Conservation (phyloP, 1,284 basidiomycete species). For the Tilletia horrida region DNA sequence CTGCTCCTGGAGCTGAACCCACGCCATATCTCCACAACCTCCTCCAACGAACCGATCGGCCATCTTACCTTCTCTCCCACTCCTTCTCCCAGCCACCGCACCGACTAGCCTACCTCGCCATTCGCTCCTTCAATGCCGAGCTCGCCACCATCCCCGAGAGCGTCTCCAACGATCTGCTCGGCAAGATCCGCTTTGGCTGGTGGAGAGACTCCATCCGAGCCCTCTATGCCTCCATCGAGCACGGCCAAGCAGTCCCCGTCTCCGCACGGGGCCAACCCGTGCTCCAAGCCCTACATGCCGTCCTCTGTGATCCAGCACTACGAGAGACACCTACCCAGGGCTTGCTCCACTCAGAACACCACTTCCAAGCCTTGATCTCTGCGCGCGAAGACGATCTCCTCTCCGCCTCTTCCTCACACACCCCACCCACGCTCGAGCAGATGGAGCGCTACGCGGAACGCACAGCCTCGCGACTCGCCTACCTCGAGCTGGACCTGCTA, state of each 20-base stretch:
- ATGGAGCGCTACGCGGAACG: constrained; percentile 48
- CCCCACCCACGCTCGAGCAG: constrained; percentile 41
- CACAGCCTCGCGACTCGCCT: constrained; percentile 44
- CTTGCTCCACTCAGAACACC: constrained; percentile 41
- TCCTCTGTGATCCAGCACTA: constrained; percentile 45
- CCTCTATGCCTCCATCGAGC: not conserved
- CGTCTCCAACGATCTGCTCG: constrained; percentile 50
- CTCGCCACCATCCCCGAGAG: constrained; percentile 45
- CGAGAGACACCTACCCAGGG: constrained; percentile 33
- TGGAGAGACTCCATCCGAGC: constrained; percentile 48
- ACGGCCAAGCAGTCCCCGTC: not conserved
- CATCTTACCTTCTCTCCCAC: constrained; percentile 45
- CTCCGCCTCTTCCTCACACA: constrained; percentile 18
- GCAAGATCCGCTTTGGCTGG: constrained; percentile 51
- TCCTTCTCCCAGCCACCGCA: constrained; percentile 47
- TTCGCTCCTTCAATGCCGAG: constrained; percentile 50
- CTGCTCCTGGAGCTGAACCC: not conserved
- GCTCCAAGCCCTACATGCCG: constrained; percentile 41
- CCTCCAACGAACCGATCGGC: constrained; percentile 19
- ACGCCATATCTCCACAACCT: constrained; percentile 3
- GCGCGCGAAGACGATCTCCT: constrained; percentile 48
- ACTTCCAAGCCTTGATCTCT: constrained; percentile 49
- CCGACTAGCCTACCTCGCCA: constrained; percentile 33
- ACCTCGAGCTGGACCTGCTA: constrained; percentile 45
- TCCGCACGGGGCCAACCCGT: constrained; percentile 38